Base-by-base conservation (phyloP, 192 early-diverging fungal species). In the Mortierella antarctica region DNA sequence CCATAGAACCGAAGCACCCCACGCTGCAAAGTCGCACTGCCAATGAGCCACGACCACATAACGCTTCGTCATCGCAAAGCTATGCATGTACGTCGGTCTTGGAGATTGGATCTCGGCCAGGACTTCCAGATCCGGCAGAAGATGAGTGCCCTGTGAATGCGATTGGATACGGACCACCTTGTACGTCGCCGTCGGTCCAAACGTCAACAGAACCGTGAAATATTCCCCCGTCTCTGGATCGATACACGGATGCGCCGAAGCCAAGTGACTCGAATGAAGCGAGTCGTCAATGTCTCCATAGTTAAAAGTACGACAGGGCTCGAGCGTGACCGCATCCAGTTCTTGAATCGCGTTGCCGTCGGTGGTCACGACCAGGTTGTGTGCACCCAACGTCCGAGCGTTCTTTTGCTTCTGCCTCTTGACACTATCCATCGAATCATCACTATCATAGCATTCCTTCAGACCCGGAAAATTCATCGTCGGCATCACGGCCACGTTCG, bases 41-140 rank as follows among this genome's bases (percentile, higher is more conserved):
- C 81, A 86, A 66, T 84, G 83, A 21, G 82, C 72, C 13, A 90
- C 53, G 13, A 92, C 68, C 41, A 92, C 67, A 81, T 89, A 91
- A 20, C 85, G 81, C 63, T 86, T 80, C 15, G 91, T 89, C 49
- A 85, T 47, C 5, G 63, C 61, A 61, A 92, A 89, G n/a, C 85
- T 84, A 63, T 92, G 91, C 31, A 86, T 76, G 59, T 91, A 92
- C 0, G 83, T 55, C 11, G 85, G 51, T 7, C 67, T 60, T 3
- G 79, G 82, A 10, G 84, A 71, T 1, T 67, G 53, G 31, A 85
- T 82, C 49, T 73, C 73, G 20, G 81, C 71, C 50, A 84, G 23
- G 44, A 83, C 54, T 63, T 84, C 73, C 53, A 77, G 48, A n/a
- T 77, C 81, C 8, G 71, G 71, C 12, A 73, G 60, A 14, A 42